Base-by-base conservation (phyloP, 1,284 basidiomycete genomes). In the Trametes versicolor region DNA sequence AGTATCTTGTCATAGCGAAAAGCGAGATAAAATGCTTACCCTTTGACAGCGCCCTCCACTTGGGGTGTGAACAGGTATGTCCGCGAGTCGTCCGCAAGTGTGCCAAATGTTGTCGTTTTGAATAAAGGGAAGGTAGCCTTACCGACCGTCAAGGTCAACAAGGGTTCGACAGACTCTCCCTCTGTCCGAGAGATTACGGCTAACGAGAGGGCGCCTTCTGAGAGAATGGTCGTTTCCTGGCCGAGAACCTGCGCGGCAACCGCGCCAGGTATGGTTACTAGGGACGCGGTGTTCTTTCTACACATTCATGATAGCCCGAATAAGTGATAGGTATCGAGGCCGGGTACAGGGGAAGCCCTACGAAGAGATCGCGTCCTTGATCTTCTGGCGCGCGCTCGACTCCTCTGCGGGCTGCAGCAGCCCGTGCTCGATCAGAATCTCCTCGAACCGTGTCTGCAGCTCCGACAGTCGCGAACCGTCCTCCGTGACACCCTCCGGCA, bases 361-460 rank as follows among this genome's bases (percentile, higher is more conserved):
- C 67, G 55, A 32, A 49, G 39, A 13, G 17, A 66, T 60, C 23
- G 62, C 62, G 27, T 54, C 36, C 55, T 65, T 65, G 58, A 64
- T 37, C 36, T 59, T 56, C 34, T 65, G 47, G 3, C 48, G 48
- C 34, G 53, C 58, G 36, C 67, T 62, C 57, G 53, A 41, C 45
- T 58, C 73, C 23, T 60, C 66, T 9, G 70, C 71, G 8, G 67
- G 71, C 52, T 74, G 72, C 43, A 75, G 52, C 21, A 75, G 63
- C 8, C 72, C 74, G 43, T 69, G 67, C 34, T 65, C 62, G n/a
- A 77, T 67, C 37, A 76, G 67, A 12, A 73, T 59, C 61, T 73
- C 66, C 65, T 76, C 75, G 57, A 76, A 76, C 57, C 56, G 62
- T 34, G 73, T 74, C 64, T 75, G 75, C 23, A 72, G 62, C 34